Conservation (phyloP, 352 stramenopile genomes). For the Nothophytophthora sp. region DNA sequence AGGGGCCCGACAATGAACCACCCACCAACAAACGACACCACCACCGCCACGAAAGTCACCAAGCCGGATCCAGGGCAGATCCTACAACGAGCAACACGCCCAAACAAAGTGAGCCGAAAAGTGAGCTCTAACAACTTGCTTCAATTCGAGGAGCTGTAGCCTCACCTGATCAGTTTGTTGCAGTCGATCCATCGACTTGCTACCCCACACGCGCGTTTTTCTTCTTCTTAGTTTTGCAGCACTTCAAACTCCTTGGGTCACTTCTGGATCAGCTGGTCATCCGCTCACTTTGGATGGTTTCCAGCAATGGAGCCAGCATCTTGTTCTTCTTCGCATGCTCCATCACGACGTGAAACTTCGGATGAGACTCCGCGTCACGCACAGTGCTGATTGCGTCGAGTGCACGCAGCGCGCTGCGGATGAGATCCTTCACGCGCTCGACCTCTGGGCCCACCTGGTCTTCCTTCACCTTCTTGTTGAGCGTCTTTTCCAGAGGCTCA, state of each 20-base stretch:
- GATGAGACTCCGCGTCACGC: slow-evolving; percentile 72
- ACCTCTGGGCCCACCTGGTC: slow-evolving; percentile 95
- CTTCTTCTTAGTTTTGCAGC: background rate
- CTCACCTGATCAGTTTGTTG: slow-evolving; percentile 1
- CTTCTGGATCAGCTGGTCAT: slow-evolving; percentile 23
- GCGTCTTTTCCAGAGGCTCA: slow-evolving; percentile 93
- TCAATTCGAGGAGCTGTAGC: no score
- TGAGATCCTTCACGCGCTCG: slow-evolving; percentile 96
- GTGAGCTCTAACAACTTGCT: slow-evolving; percentile 49
- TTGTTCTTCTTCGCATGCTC: slow-evolving; percentile 74
- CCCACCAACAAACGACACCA: slow-evolving; percentile 3
- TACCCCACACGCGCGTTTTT: background rate
- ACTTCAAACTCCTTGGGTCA: background rate
- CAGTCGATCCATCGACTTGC: slow-evolving; percentile 7
- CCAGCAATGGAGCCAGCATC: slow-evolving; percentile 55
- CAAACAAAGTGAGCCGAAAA: slow-evolving; percentile 1
- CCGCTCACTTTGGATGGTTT: slow-evolving; percentile 66
- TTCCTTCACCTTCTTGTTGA: slow-evolving; percentile 96
- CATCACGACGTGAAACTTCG: slow-evolving; percentile 64
- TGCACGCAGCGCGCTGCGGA: slow-evolving; percentile 93
- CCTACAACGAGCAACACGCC: background rate
- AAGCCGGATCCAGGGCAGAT: background rate
- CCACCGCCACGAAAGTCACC: background rate
- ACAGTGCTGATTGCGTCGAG: slow-evolving; percentile 78
- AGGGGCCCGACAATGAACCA: background rate